These are phyloP conservation scores for Chytridium lagenaria DNA, from an alignment of 371 early-diverging fungal genomes.

Conservation along the genomic window DNA sequence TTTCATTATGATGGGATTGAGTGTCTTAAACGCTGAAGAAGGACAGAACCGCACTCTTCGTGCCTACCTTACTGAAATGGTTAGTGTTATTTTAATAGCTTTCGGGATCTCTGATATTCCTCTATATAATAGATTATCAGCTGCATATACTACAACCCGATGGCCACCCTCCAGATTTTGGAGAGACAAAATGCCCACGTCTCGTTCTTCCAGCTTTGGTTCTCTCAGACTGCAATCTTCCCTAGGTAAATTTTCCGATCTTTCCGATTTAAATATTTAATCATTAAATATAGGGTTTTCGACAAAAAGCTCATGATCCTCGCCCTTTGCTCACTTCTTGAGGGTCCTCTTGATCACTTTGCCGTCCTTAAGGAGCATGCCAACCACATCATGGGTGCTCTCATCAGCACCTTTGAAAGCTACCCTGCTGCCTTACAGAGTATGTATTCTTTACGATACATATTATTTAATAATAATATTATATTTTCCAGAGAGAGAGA, in stretches of 20 bases:
- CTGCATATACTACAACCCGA: constrained; percentile 83
- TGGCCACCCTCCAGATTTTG: constrained; percentile 70
- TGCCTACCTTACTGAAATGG: constrained; percentile 26
- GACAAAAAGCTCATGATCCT: constrained; percentile 90
- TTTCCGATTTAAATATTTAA: constrained; percentile 19
- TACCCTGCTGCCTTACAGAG: constrained; percentile 83
- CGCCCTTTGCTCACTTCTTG: constrained; percentile 74
- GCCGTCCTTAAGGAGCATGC: constrained; percentile 75
- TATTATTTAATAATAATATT: constrained; percentile 3
- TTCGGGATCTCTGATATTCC: too few relatives aligned
- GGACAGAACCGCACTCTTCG: constrained; percentile 35
- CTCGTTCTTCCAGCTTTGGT: constrained; percentile 83
- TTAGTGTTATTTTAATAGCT: background rate
- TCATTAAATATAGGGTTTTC: constrained; percentile 67
- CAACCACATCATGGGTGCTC: constrained; percentile 74
- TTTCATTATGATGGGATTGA: constrained; percentile 70
- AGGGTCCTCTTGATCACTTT: constrained; percentile 69
- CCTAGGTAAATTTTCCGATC: constrained; percentile 44
- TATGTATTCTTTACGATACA: constrained; percentile 44
- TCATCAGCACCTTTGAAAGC: constrained; percentile 74
- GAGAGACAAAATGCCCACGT: constrained; percentile 78
- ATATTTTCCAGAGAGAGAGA: constrained; percentile 24
- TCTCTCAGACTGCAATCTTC: constrained; percentile 72
- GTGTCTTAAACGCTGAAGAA: constrained; percentile 63
- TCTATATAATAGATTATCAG: constrained; percentile 63